phyloP scores from a whole-genome alignment of 192 early-diverging fungal species.

The Linderina pennispora region DNA sequence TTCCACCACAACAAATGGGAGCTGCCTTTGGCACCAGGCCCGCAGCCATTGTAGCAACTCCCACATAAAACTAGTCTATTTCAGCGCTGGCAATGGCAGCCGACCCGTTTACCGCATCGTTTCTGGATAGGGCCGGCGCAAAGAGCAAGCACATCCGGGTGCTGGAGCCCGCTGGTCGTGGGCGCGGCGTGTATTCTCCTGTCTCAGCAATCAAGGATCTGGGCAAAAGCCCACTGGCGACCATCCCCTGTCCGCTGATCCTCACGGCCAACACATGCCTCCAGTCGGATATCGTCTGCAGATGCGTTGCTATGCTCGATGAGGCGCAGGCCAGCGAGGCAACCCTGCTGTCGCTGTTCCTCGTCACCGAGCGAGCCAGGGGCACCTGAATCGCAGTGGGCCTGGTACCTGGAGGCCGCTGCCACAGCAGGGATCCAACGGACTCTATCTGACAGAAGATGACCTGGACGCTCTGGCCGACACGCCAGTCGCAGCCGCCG shows the following conservation, averaged over 20 bases:
- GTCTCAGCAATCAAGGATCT: not conserved
- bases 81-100: no score
- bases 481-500: constrained; percentile 18
- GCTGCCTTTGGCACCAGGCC: no score
- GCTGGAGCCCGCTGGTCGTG: not conserved
- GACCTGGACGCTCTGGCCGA: constrained; percentile 5
- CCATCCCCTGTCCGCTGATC: not conserved
- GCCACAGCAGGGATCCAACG: constrained; percentile 6
- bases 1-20: no score
- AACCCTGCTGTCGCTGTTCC: constrained; percentile 14
- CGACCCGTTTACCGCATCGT: no score
- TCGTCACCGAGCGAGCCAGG: constrained; percentile 14
- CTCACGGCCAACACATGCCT: not conserved
- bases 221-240: not conserved
- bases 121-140: not conserved
- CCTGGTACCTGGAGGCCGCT: constrained; percentile 22
- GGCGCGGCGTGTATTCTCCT: not conserved
- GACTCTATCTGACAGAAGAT: constrained; percentile 5
- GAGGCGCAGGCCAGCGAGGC: not conserved
- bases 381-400: constrained; percentile 13
- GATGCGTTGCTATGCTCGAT: constrained; percentile 3
- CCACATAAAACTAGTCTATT: no score
- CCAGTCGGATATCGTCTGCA: constrained; percentile 10
- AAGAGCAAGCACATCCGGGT: not conserved
- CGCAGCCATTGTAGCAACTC: no score